These are phyloP conservation scores for Corynespora cassiicola DNA, from an alignment of 2,329 filamentous ascomycete genomes.

Conservation along the genomic window DNA sequence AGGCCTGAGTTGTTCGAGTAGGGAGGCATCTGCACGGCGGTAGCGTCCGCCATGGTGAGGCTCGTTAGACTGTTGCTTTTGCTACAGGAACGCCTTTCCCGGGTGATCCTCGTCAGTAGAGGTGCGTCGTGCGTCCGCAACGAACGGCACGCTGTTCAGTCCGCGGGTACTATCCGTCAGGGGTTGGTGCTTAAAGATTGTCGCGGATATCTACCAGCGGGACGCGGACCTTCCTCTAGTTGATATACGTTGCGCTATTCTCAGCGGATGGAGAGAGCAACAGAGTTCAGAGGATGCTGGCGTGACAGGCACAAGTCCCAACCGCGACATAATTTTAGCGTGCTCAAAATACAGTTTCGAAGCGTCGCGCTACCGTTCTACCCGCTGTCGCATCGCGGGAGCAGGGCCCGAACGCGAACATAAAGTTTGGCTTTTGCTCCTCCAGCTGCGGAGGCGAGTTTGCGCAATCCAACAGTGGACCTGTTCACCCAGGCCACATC, in stretches of 20 bases:
- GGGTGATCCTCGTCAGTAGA: background rate
- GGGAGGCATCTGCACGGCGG: constrained; percentile 13
- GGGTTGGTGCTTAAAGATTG: background rate
- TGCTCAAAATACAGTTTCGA: no score
- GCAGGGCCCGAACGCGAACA: background rate
- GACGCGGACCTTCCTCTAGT: background rate
- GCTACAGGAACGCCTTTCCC: background rate
- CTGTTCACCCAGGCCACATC: background rate
- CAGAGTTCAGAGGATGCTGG: no score
- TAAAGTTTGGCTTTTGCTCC: constrained; percentile 6
- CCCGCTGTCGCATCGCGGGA: background rate
- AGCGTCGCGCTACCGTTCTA: background rate
- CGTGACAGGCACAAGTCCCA: background rate
- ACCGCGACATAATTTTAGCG: background rate
- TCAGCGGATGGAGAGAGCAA: no score
- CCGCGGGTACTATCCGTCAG: constrained; percentile 6
- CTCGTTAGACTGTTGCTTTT: background rate
- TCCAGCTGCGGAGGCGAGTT: constrained; percentile 2
- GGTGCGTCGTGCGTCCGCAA: background rate
- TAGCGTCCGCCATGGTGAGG: constrained; percentile 5
- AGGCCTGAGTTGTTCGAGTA: constrained; percentile 27
- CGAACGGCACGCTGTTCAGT: background rate
- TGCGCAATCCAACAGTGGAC: no score
- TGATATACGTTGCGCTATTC: background rate
- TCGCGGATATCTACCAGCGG: constrained; percentile 4